These are phyloP conservation scores for Neonectria ditissima DNA, from an alignment of 2,329 filamentous ascomycete species.

Conservation along the genomic window DNA sequence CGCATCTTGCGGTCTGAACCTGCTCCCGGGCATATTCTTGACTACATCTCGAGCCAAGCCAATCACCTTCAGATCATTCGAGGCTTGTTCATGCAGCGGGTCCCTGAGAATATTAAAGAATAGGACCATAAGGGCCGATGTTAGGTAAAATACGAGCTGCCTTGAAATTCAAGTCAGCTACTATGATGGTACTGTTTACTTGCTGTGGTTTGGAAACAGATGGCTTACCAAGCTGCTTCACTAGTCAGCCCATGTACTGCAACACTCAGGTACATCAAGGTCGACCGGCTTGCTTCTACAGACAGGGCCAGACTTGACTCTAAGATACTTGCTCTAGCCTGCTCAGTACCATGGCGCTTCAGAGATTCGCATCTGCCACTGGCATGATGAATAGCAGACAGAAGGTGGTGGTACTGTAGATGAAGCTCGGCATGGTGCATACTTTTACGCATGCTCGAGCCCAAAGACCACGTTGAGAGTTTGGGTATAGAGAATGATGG, in stretches of 20 bases:
- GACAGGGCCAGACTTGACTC: conserved; percentile 65
- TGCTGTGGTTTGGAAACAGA: background rate
- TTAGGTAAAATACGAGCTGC: conserved; percentile 66
- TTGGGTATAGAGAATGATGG: conserved; percentile 57
- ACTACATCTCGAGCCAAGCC: conserved; percentile 56
- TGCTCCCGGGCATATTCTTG: conserved; percentile 49
- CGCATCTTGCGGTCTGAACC: conserved; percentile 48
- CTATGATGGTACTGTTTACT: background rate
- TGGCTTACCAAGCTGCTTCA: conserved; percentile 60
- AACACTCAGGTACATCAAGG: conserved; percentile 58
- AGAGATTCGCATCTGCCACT: conserved; percentile 58
- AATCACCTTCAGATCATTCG: conserved; percentile 59
- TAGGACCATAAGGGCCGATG: conserved; percentile 63
- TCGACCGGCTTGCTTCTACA: conserved; percentile 66
- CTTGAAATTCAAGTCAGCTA: conserved; percentile 44
- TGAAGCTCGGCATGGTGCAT: conserved; percentile 62
- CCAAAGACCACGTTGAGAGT: background rate
- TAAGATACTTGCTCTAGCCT: conserved; percentile 53
- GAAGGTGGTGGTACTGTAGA: conserved; percentile 66
- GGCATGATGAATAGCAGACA: conserved; percentile 66
- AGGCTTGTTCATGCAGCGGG: conserved; percentile 55
- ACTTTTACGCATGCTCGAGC: conserved; percentile 32
- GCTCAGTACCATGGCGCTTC: conserved; percentile 34
- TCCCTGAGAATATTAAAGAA: conserved; percentile 66
- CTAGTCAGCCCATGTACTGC: conserved; percentile 55